A percentile compares a stretch with the other conserved stretches of the same genome.
These are phyloP conservation scores for Kwoniella botswanensis DNA, from an alignment of 768 basidiomycete species.

Conservation along the genomic window DNA sequence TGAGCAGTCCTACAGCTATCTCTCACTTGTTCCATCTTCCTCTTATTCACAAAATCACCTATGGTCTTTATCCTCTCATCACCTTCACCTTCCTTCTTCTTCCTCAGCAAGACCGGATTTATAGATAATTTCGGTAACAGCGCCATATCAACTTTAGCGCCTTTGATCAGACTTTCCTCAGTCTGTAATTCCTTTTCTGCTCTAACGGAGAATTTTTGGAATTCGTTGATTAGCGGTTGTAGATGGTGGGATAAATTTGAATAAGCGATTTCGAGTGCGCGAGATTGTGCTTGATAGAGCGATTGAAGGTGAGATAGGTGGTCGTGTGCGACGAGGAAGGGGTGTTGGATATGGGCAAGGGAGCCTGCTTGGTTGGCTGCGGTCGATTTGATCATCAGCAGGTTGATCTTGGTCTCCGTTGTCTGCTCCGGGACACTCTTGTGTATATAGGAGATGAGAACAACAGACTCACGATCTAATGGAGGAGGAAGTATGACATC, in stretches of 20 bases:
- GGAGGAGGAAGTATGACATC: constrained; percentile 42
- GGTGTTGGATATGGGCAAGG: constrained; percentile 34
- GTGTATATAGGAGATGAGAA: background rate
- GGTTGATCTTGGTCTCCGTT: background rate
- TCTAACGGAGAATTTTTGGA: constrained; percentile 32
- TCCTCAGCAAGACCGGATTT: constrained; percentile 35
- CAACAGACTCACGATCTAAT: constrained; percentile 35
- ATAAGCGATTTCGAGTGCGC: constrained; percentile 48
- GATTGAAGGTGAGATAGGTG: constrained; percentile 49
- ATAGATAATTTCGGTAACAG: constrained; percentile 38
- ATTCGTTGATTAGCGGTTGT: constrained; percentile 43
- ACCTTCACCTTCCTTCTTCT: constrained; percentile 33
- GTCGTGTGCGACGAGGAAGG: constrained; percentile 46
- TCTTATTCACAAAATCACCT: constrained; percentile 50
- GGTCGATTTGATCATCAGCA: constrained; percentile 8
- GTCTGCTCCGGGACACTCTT: background rate
- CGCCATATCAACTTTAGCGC: constrained; percentile 42
- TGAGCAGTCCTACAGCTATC: constrained; percentile 45
- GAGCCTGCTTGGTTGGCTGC: background rate
- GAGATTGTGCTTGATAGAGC: constrained; percentile 44
- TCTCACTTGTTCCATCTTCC: constrained; percentile 54
- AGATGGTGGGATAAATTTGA: constrained; percentile 45
- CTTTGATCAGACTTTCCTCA: constrained; percentile 36
- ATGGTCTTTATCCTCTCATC: constrained; percentile 41
- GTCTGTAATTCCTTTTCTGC: constrained; percentile 43